A percentile compares a stretch with the other conserved stretches of the same genome.
These are phyloP conservation scores for Talaromyces albobiverticillius DNA, from an alignment of 2,329 filamentous ascomycete species.

Conservation along the genomic window DNA sequence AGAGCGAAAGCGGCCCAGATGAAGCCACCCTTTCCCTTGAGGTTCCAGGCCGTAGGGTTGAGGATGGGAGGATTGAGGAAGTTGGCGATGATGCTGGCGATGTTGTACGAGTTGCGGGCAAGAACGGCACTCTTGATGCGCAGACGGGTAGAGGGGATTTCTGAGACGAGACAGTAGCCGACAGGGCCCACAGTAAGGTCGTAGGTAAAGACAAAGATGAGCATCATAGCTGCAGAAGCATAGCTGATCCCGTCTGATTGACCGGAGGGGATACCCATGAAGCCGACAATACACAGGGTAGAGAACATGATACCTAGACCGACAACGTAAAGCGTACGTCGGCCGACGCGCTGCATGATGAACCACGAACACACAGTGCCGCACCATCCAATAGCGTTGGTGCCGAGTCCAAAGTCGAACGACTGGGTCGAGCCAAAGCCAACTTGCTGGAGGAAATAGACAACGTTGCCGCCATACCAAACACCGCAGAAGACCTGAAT, in stretches of 20 bases:
- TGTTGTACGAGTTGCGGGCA: slow-evolving; percentile 52
- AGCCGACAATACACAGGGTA: slow-evolving; percentile 30
- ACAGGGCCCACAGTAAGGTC: slow-evolving; percentile 55
- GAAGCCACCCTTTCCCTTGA: slow-evolving; percentile 39
- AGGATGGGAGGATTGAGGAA: slow-evolving; percentile 32
- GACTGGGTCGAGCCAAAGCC: slow-evolving; percentile 42
- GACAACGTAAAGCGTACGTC: slow-evolving; percentile 38
- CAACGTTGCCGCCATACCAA: slow-evolving; percentile 27
- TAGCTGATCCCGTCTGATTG: slow-evolving; percentile 20
- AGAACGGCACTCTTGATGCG: slow-evolving; percentile 56
- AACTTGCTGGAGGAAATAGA: slow-evolving; percentile 37
- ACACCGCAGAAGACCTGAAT: slow-evolving; percentile 31
- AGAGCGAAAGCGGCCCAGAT: slow-evolving; percentile 39
- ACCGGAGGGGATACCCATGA: slow-evolving; percentile 15
- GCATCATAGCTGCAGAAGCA: slow-evolving; percentile 45
- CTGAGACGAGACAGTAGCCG: slow-evolving; percentile 53
- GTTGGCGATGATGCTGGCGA: slow-evolving; percentile 49
- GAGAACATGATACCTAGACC: slow-evolving; percentile 28
- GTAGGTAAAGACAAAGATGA: slow-evolving; percentile 56
- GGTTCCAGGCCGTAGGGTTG: slow-evolving; percentile 35
- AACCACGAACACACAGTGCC: slow-evolving; percentile 54
- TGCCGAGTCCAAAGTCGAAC: slow-evolving; percentile 50
- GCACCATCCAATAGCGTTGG: slow-evolving; percentile 60
- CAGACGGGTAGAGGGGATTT: slow-evolving; percentile 54
- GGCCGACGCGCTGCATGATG: slow-evolving; percentile 35